Evolutionary conservation across 768 basidiomycete genomes (phyloP), one percentile per base, ranked within the genome.

Genomic region (Tricholoma bakamatsutake): DNA sequence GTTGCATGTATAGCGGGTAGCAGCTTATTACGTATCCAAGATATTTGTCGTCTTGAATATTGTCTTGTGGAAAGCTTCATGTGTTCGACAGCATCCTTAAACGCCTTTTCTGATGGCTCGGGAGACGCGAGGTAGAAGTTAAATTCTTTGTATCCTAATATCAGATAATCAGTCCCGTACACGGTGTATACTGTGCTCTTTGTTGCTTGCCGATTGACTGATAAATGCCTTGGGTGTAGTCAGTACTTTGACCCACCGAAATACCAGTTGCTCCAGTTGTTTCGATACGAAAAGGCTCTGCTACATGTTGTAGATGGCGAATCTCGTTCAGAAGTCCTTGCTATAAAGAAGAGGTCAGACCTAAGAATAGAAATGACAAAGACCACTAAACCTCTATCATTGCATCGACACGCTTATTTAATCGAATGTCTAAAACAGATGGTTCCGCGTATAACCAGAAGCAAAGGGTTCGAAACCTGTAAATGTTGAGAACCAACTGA

Each of bases 1-100:
- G 81, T 77, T 10, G 76, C 73, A 33, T 77, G 66, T 12, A 87
- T 71, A 3, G 81, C 85, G 2, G 94, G 95, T 34, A 97, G 68
- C 12, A 98, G 70, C 69, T 97, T 96, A 66, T 92, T 92, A 37
- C 83, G 79, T 47, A 98, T 85, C 97, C 97, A 99, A 34, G 87
- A 84, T 40, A 95, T 77, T 67, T 99, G 97, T 37, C 87, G 77
- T 66, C 89, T 92, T 0, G 97, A 92, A 66, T 98, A 99, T 69
- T 93, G 88, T 18, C 88, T 76, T 7, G 95, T 99, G 0, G 88
- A 85, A 0, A 80, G 69, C 67, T 98, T 97, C 86, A 94, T 95
- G 8, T 78, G 78, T 42, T 88, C 85, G 6, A 90, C 71, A 0
- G 88, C 88, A 12, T 72, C 70, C 3, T 70, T 56, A 63, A 87